phyloP scores from a whole-genome alignment of 495 filamentous ascomycete species.

The Glonium stellatum region DNA sequence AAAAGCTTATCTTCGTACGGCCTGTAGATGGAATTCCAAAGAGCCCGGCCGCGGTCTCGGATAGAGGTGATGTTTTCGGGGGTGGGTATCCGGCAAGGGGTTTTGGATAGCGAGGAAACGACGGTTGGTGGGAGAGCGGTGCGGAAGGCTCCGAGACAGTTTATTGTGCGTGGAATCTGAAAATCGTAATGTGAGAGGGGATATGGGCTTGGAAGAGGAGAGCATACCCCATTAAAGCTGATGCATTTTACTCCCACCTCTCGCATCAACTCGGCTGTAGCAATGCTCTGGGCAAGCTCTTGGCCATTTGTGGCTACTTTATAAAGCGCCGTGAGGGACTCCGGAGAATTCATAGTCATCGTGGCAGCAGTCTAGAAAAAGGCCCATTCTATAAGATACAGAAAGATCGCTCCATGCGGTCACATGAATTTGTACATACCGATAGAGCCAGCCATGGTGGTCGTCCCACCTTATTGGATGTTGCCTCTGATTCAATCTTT shows the following conservation, averaged over 20 bases:
- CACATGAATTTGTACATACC: constrained; percentile 35
- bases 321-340: constrained; percentile 52
- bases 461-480: constrained; percentile 46
- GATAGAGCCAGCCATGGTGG: constrained; percentile 61
- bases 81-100: constrained; percentile 44
- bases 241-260: constrained; percentile 78
- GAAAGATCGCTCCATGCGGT: no score
- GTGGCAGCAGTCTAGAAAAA: constrained; percentile 65
- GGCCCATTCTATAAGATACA: no score
- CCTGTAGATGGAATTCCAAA: constrained; percentile 68
- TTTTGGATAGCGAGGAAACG: constrained; percentile 39
- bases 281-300: constrained; percentile 33
- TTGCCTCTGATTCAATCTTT: constrained; percentile 44
- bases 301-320: constrained; percentile 40
- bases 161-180: constrained; percentile 76
- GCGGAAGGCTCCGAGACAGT: constrained; percentile 63
- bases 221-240: constrained; percentile 72
- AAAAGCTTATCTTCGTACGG: constrained; percentile 65
- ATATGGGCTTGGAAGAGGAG: no score
- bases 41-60: constrained; percentile 46
- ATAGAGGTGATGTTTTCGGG: constrained; percentile 46
- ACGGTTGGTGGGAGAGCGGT: constrained; percentile 46
- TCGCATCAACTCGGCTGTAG: constrained; percentile 65
- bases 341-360: constrained; percentile 69
- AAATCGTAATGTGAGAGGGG: no score